A percentile compares a stretch with the other conserved stretches of the same genome.
Evolutionary conservation across 306 rosid genomes (phyloP).

Genomic region (Astragalus membranaceus): DNA sequence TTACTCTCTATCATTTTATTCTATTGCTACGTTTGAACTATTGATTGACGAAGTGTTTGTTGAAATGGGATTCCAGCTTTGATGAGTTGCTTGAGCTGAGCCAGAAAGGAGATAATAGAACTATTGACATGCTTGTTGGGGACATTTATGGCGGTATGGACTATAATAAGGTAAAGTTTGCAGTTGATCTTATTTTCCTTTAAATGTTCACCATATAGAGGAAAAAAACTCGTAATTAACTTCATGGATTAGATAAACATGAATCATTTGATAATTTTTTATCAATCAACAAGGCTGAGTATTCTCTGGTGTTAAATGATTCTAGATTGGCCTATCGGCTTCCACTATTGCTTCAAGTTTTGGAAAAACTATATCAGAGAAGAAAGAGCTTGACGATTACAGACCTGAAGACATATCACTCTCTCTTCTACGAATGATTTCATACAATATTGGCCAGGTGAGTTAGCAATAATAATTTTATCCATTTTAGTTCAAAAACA

Average conservation of each 20-base stretch:
- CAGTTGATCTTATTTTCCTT: conserved; percentile 11
- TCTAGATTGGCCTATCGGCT: conserved; percentile 93
- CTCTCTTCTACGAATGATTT: conserved; percentile 95
- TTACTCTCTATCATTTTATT: conserved; percentile 5
- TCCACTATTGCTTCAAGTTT: conserved; percentile 98
- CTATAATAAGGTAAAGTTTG: conserved; percentile 68
- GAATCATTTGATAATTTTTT: conserved; percentile 10
- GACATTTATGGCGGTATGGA: conserved; percentile 99
- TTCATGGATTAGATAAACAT: conserved; percentile 1
- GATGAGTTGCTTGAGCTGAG: conserved; percentile 97
- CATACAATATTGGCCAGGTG: conserved; percentile 99
- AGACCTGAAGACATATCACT: conserved; percentile 98
- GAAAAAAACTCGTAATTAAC: not conserved
- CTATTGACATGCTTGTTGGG: conserved; percentile 98
- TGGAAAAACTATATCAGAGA: conserved; percentile 85
- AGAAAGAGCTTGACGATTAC: conserved; percentile 87
- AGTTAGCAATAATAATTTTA: conserved; percentile 19
- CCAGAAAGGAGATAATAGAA: conserved; percentile 87
- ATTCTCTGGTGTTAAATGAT: conserved; percentile 21
- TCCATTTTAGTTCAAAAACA: not conserved
- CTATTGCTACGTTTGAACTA: conserved; percentile 9
- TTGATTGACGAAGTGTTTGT: conserved; percentile 20
- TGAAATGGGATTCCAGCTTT: conserved; percentile 58
- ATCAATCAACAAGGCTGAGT: conserved; percentile 20
- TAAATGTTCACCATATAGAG: not conserved